Evolutionary conservation across 345 rosid species (phyloP).

Genomic region (Nasturtium officinale): DNA sequence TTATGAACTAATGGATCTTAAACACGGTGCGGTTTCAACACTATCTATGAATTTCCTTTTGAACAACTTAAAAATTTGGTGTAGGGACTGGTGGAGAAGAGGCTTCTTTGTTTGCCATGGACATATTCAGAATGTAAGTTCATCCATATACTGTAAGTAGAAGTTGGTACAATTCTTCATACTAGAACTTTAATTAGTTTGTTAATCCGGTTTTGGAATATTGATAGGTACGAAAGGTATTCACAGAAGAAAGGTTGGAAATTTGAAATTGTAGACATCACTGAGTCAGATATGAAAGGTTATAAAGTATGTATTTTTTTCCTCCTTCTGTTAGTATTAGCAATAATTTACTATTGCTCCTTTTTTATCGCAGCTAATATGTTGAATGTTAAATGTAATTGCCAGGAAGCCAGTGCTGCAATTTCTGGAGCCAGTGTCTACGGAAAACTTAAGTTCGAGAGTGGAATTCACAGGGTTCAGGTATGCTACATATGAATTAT

Average conservation of each 20-base stretch:
- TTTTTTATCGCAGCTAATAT: slow-evolving; percentile 31
- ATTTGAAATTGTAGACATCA: slow-evolving; percentile 77
- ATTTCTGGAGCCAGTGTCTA: slow-evolving; percentile 77
- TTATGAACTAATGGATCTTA: neutral
- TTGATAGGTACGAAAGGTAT: slow-evolving; percentile 85
- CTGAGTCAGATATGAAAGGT: slow-evolving; percentile 88
- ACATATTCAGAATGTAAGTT: slow-evolving; percentile 82
- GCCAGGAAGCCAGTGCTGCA: slow-evolving; percentile 95
- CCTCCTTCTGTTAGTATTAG: neutral
- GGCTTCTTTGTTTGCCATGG: slow-evolving; percentile 97
- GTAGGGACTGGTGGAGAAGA: slow-evolving; percentile 96
- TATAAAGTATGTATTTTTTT: slow-evolving; percentile 59
- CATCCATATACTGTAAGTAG: neutral
- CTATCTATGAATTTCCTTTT: neutral
- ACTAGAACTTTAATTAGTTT: neutral
- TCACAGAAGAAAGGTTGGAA: slow-evolving; percentile 89
- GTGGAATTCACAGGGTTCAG: slow-evolving; percentile 99
- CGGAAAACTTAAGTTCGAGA: slow-evolving; percentile 96
- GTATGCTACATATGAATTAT: slow-evolving; percentile 40
- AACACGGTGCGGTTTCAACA: neutral
- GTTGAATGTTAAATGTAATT: slow-evolving; percentile 28
- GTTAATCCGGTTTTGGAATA: slow-evolving; percentile 13
- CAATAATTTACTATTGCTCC: slow-evolving; percentile 3
- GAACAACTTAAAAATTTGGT: neutral
- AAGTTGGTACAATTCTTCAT: neutral